Base-by-base conservation (phyloP, 805 yeast species). In the Candida ficus region DNA sequence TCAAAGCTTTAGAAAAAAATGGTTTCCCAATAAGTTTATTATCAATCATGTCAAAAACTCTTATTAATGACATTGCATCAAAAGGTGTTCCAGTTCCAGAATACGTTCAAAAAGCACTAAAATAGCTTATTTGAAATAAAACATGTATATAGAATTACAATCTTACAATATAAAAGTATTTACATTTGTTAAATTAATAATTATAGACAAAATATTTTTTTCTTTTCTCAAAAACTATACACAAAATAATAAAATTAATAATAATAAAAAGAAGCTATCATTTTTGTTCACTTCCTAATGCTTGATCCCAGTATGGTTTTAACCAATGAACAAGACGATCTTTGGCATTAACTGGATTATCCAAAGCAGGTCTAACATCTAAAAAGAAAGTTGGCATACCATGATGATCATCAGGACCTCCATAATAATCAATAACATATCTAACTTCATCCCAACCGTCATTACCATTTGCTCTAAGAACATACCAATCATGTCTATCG, bases 401-500 rank as follows among this genome's bases (percentile, higher is more conserved):
- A 31, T 84, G 78, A 45, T 74, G 83, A 52, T 83, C 95, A 50
- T 89, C 96, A 6, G 96, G 95, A 4, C 95, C 96, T n/a, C 88
- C 79, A 60, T 93, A 93, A 61, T 91, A 93, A 61, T 93, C 99
- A 54, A 93, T 89, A 23, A 93, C 95, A 54, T 93, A 93, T 47
- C 99, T 74, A 17, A 93, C 89, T 51, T 80, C 67, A 38, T 71
- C 67, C 85, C 90, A 84, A 9, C 64, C 64, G 16, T 48, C 54
- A n/a, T 58, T 49, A 2, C 62, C 64, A 40, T 62, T 67, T 11
- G 77, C 70, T 54, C 99, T 74, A 50, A 91, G 69, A 5, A 93
- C 96, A 3, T 95, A 84, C 99, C 99, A 93, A 65, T 93, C 99
- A 56, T 93, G 99, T 61, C 99, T 79, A 62, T 93, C 99, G 56